Evolutionary conservation across 192 early-diverging fungal genomes (phyloP), one percentile per base, ranked within the genome.

Genomic region (Linnemannia hyalina): DNA sequence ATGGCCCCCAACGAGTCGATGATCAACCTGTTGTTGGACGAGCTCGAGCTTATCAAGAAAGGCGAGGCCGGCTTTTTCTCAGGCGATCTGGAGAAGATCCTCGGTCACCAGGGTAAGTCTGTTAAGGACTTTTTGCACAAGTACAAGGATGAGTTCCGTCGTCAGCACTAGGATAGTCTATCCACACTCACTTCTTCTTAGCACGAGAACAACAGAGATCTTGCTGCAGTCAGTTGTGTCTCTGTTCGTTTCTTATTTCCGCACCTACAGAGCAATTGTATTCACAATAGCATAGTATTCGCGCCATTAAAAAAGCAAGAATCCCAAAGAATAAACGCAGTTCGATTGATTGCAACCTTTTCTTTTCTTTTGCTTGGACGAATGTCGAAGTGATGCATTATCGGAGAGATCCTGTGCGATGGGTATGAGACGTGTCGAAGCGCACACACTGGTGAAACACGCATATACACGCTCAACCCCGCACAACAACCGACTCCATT

Each of bases 81-180:
- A 22, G 70, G 72, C 6, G 82, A 83, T 63, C 47, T 83, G 35
- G 82, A 83, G 36, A 83, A 74, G 72, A 74, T 83, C 29, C 52
- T 63, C 18, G 82, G 82, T 15, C 70, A 69, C 22, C 26, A 73
- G 32, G 82, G 82, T 36, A 77, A 55, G 47, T 26, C 76, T 60
- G 26, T 68, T 36, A 63, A 52, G 47, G 82, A 83, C 71, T 83
- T 83, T 54, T 74, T 83, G 69, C 54, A 16, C 20, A 83, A 83
- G 71, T 63, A 83, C 55, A 83, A 78, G 72, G 76, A 82, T 22
- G 75, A 42, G 42, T 82, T 82, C 75, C 68, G 22, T 7, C 26
- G 22, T 11, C 68, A 23, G 10, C 6, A 26, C n/a, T 60, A 60
- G n/a, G 6, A 23, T 10, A 35, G 2, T 15, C 29, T 29, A 11